Evolutionary conservation across 2,329 filamentous ascomycete genomes (phyloP).

Genomic region (Emergomyces pasteurianus): DNA sequence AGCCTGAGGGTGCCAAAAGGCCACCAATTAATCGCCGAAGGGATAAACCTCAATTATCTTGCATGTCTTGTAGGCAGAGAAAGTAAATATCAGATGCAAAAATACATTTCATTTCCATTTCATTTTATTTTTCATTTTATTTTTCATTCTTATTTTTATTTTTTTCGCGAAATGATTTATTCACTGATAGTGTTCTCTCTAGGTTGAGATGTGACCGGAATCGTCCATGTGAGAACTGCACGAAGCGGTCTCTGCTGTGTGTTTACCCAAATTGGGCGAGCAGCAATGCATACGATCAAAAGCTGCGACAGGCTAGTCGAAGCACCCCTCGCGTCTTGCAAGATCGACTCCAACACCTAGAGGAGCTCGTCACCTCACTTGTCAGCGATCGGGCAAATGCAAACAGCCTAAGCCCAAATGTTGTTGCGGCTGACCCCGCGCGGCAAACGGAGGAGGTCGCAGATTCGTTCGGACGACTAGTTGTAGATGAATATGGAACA

Average conservation of each 20-base stretch:
- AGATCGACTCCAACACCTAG: constrained; percentile 12
- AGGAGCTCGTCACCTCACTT: constrained; percentile 16
- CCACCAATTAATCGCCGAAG: not conserved
- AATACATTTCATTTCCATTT: too few relatives aligned
- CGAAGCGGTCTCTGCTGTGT: constrained; percentile 3
- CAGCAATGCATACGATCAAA: not conserved
- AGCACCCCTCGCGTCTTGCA: not conserved
- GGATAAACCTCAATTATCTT: not conserved
- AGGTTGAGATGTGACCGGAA: constrained; percentile 8
- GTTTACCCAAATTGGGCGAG: not conserved
- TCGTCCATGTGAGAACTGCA: constrained; percentile 7
- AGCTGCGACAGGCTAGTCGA: not conserved
- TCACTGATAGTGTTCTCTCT: not conserved
- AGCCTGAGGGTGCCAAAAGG: not conserved
- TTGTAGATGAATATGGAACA: constrained; percentile 15
- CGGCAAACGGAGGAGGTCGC: not conserved
- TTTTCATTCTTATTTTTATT: not conserved
- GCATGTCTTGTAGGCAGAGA: not conserved
- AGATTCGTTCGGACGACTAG: constrained; percentile 9
- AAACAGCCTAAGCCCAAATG: not conserved
- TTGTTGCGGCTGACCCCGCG: not conserved
- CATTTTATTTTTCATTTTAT: too few relatives aligned
- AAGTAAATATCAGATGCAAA: constrained; percentile 3
- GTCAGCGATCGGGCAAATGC: constrained; percentile 2
- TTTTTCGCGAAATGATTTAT: not conserved